Base-by-base conservation (phyloP, 1,139 yeast species). In the Magnusiomyces ingens region DNA sequence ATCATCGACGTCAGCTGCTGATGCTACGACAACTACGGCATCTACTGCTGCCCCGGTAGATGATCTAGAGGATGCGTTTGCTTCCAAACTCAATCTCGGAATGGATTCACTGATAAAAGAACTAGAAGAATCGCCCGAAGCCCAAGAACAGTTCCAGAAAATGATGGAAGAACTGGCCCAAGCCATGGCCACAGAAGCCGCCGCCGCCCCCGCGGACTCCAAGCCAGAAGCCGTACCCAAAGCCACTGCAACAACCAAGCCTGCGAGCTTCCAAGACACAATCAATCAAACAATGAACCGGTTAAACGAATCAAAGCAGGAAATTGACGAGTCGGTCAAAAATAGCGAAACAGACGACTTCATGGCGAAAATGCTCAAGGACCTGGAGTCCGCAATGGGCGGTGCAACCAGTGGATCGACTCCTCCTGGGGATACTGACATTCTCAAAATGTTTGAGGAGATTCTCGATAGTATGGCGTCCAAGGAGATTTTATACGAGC, bases 401-500 rank as follows among this genome's bases (percentile, higher is more conserved):
- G 76, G 63, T 37, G 5, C n/a, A 11, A 26, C 32, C 8, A 8
- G 8, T 26, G 32, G 32, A 26, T 26, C 32, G 4, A 8, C 32
- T 5, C 69, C 62, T 15, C 76, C 69, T 8, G 73, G 67, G 1
- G 76, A 67, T 10, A 81, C 71, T 3, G 83, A 77, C 15, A 76
- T 67, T 11, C 79, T 72, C 10, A 84, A 79, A 29, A 76, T 78
- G 60, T 75, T 91, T 58, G 78, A 80, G 29, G 90, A 86, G 52
- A 84, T 91, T 84, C 76, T 93, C 64, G 85, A 84, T 57, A 94
- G 89, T 67, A 77, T 93, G 68, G 81, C 94, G 18, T 83, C 95
- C 6, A 91, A 89, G 67, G 94, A 85, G 55, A 88, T 91, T 35
- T 75, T 93, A 49, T 91, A 88, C 66, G 95, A 86, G 61, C 96